Evolutionary conservation across 345 rosid species (phyloP).

Genomic region (Eucalyptus cloeziana): DNA sequence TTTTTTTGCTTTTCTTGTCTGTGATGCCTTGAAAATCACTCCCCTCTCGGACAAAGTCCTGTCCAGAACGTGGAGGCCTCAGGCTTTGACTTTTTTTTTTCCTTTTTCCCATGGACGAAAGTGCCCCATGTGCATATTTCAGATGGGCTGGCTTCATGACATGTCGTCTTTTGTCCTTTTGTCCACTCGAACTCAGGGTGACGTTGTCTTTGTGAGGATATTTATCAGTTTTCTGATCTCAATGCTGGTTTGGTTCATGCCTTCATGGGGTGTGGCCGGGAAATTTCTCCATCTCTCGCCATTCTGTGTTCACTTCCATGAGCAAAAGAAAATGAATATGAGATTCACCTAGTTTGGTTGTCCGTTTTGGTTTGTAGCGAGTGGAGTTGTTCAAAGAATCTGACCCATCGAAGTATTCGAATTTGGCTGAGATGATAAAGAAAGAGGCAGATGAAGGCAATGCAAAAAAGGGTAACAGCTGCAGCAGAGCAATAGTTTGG

Average conservation of each 20-base stretch:
- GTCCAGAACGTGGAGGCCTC: background rate
- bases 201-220: background rate
- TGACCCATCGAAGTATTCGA: slow-evolving; percentile 43
- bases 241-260: background rate
- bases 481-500: slow-evolving; percentile 81
- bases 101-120: background rate
- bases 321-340: background rate
- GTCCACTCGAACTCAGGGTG: background rate
- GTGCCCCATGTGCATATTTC: background rate
- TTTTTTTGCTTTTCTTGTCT: background rate
- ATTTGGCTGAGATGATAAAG: slow-evolving; percentile 60
- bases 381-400: slow-evolving; percentile 49
- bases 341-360: background rate
- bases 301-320: background rate
- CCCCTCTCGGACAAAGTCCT: background rate
- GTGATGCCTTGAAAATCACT: background rate
- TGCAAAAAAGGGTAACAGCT: slow-evolving; percentile 40
- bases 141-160: background rate
- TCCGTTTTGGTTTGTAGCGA: slow-evolving; percentile 21
- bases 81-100: background rate
- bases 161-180: background rate
- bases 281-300: background rate
- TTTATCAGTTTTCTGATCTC: background rate
- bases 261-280: background rate
- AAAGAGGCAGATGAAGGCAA: slow-evolving; percentile 55